Percentiles rank a stretch among this genome's conserved stretches.
Conservation (phyloP, 768 basidiomycete species). For the Collybia sordida region DNA sequence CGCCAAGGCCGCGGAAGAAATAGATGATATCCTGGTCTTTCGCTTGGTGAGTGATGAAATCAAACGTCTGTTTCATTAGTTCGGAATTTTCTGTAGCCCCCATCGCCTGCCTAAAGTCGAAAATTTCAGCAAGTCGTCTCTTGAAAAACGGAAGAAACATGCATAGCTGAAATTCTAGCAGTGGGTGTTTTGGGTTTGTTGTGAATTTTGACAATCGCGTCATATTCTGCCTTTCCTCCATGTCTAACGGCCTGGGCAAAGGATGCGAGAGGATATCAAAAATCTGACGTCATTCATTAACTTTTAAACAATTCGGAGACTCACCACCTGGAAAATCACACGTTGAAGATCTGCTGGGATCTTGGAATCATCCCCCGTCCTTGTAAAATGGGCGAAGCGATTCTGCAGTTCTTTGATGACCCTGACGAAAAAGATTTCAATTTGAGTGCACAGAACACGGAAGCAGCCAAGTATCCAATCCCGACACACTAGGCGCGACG, state of each 20-base stretch:
- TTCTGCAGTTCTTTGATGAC: constrained; percentile 70
- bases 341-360: constrained; percentile 81
- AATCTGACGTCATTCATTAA: not conserved
- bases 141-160: constrained; percentile 19
- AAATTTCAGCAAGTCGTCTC: constrained; percentile 8
- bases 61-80: constrained; percentile 62
- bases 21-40: constrained; percentile 63
- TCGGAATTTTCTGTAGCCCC: constrained; percentile 54
- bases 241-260: constrained; percentile 60
- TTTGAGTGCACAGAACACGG: not conserved
- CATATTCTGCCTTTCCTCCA: constrained; percentile 75
- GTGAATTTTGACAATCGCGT: constrained; percentile 66
- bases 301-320: constrained; percentile 16
- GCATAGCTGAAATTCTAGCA: constrained; percentile 71
- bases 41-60: constrained; percentile 52
- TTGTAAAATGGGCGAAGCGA: constrained; percentile 71
- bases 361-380: constrained; percentile 69
- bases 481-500: not conserved
- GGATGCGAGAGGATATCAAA: constrained; percentile 1
- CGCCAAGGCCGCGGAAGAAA: constrained; percentile 59
- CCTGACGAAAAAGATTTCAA: constrained; percentile 32
- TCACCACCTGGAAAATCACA: constrained; percentile 51
- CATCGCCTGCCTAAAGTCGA: constrained; percentile 55
- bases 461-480: not conserved
- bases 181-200: constrained; percentile 75